Evolutionary conservation across 2,329 filamentous ascomycete species (phyloP).

Genomic region (Clarireedia paspali): DNA sequence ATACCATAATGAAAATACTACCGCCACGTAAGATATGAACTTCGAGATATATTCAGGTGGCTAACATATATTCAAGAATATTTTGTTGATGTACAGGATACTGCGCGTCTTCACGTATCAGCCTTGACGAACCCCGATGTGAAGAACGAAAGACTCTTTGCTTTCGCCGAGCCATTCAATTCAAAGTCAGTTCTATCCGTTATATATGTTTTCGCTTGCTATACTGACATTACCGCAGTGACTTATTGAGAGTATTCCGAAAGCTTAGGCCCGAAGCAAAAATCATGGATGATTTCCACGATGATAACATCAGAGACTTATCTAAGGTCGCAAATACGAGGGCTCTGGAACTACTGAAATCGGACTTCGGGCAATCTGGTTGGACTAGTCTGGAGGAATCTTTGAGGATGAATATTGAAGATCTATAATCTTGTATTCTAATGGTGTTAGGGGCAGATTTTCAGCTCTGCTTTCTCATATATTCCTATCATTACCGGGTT

Average conservation of each 20-base stretch:
- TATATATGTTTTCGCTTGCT: no score
- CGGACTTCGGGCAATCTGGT: conserved; percentile 7
- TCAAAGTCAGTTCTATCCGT: not conserved
- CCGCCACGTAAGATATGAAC: not conserved
- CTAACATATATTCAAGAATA: not conserved
- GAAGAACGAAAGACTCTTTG: conserved; percentile 23
- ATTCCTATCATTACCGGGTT: no score
- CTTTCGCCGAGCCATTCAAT: conserved; percentile 22
- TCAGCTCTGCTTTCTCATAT: no score
- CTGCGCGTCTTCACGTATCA: conserved; percentile 27
- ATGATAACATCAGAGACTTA: conserved; percentile 16
- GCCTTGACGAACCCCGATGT: conserved; percentile 25
- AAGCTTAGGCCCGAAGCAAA: conserved; percentile 19
- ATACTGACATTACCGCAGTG: not conserved
- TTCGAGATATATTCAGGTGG: not conserved
- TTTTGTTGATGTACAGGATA: conserved; percentile 31
- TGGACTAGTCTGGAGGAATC: conserved; percentile 6
- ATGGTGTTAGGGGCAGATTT: no score
- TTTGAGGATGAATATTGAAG: conserved; percentile 4
- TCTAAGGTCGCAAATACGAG: conserved; percentile 17
- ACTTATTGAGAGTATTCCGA: conserved; percentile 20
- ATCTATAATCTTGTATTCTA: not conserved
- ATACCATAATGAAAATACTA: not conserved
- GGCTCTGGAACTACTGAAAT: conserved; percentile 15
- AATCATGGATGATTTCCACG: conserved; percentile 18